Evolutionary conservation across 2,329 filamentous ascomycete species (phyloP).

Genomic region (Fusarium sp.): DNA sequence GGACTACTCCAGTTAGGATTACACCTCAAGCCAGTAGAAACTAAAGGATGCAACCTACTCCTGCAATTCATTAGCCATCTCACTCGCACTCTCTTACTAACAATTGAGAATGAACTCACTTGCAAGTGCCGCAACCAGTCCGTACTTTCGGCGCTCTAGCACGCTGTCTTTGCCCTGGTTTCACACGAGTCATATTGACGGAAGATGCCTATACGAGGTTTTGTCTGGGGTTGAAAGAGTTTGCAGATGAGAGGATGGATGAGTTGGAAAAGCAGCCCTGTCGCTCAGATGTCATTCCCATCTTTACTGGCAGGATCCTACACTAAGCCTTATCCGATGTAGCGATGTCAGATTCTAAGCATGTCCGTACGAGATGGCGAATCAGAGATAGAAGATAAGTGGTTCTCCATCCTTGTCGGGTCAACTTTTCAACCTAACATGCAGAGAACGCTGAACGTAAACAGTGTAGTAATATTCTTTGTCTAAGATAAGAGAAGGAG

Average conservation of each 20-base stretch:
- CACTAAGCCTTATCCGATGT: background rate
- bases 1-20: background rate
- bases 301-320: background rate
- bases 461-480: no score
- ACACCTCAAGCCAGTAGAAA: rapidly evolving
- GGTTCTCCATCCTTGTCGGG: background rate
- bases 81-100: rapidly evolving
- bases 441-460: no score
- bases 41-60: background rate
- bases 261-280: background rate
- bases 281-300: background rate
- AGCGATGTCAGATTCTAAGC: background rate
- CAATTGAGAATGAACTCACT: background rate
- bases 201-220: background rate
- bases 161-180: conserved; percentile 11
- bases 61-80: background rate
- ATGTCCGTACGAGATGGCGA: background rate
- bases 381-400: background rate
- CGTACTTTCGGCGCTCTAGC: conserved; percentile 5
- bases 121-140: conserved; percentile 23
- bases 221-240: background rate
- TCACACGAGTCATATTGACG: conserved; percentile 14
- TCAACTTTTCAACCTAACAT: background rate
- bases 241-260: background rate
- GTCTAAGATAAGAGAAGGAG: no score